Evolutionary conservation across 352 stramenopile species (phyloP), one percentile per base, ranked within the genome.

Genomic region (Phytopythium boreale): DNA sequence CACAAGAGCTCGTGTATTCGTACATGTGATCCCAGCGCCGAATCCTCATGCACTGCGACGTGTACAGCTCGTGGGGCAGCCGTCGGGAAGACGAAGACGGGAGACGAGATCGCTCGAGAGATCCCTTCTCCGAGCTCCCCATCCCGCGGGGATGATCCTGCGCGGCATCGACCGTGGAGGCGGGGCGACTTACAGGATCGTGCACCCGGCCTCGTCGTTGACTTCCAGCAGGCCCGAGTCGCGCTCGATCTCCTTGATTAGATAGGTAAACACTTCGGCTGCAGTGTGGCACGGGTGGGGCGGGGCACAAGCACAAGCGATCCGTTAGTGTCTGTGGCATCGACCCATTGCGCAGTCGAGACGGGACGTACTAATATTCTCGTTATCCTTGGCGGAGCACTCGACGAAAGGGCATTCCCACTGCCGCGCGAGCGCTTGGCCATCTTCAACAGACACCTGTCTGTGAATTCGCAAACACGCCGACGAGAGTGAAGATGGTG

Each of bases 361-460:
- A 10, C 15, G 49, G 2, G 15, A 89, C 84, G 69, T 75, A 95
- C 87, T 93, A 67, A 97, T 95, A 72, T 96, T 97, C 66, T 92
- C 83, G 65, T 93, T 94, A 76, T 92, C 80, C 70, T 95, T 95
- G 56, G 89, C 90, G n/a, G 91, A 98, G 68, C 92, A 98, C 79
- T 98, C 96, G 47, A 98, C 84, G 65, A 98, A 98, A 2, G 96
- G 96, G 31, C 97, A 94, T 59, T 93, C 79, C 90, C 88, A 98
- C 55, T 87, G 87, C 53, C 93, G 82, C 27, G 96, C 95, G 36
- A 98, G 75, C 24, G 81, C 63, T 66, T 97, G 90, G 15, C 90
- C 95, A 71, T 98, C 87, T 62, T 96, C 77, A 60, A 82, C 56
- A 6, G 76, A 85, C 34, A 97, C 85, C 76, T 95, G 84, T 78